Evolutionary conservation across 169 alveolate genomes (phyloP).

Genomic region (Neospora caninum): DNA sequence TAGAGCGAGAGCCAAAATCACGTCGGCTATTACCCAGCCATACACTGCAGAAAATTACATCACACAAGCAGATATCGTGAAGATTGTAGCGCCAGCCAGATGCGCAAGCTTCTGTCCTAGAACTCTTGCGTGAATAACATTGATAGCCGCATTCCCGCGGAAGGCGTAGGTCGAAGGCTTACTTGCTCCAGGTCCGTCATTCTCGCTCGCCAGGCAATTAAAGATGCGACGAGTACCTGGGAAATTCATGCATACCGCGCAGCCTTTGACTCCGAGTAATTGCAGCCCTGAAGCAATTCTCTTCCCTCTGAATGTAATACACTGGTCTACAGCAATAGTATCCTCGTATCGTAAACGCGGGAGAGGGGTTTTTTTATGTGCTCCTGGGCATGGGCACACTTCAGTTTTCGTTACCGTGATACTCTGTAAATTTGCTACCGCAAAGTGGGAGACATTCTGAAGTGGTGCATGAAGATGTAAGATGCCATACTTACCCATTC

Average conservation of each 20-base stretch:
- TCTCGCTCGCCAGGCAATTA: conserved; percentile 19
- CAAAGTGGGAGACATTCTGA: too few species aligned
- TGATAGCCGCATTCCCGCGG: neutral
- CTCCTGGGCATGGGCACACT: too few species aligned
- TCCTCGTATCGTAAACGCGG: too few species aligned
- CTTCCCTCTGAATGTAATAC: too few species aligned
- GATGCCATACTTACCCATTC: too few species aligned
- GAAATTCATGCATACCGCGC: neutral
- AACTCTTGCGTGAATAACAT: too few species aligned
- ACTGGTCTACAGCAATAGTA: too few species aligned
- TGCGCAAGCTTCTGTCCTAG: neutral
- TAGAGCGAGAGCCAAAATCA: conserved; percentile 12
- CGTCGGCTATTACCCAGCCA: conserved; percentile 25
- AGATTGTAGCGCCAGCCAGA: neutral
- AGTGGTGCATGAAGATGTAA: too few species aligned
- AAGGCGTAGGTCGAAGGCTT: neutral
- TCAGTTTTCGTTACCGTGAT: too few species aligned
- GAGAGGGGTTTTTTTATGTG: too few species aligned
- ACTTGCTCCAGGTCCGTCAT: conserved; percentile 10
- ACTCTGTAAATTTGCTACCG: too few species aligned
- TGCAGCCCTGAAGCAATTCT: too few species aligned
- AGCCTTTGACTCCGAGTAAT: neutral
- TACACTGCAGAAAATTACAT: conserved; percentile 1
- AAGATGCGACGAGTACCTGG: neutral
- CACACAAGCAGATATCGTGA: neutral